Percentiles rank a stretch among this genome's conserved stretches.
Conservation (phyloP, 495 filamentous ascomycete species). For the Lepraria neglecta region DNA sequence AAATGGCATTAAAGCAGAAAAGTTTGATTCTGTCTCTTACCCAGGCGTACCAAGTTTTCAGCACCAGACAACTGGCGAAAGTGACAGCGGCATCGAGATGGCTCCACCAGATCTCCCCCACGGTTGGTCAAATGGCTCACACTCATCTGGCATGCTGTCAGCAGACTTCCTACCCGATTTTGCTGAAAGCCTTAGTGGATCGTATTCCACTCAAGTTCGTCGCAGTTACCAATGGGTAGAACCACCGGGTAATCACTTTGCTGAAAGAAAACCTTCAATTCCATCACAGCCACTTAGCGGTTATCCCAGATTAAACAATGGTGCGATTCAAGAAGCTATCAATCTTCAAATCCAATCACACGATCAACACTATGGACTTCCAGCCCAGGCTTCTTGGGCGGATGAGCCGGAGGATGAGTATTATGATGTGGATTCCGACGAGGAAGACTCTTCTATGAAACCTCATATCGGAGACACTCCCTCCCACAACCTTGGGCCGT, state of each 20-base stretch:
- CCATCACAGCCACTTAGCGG: constrained; percentile 3
- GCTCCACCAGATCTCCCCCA: constrained; percentile 10
- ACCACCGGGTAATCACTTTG: constrained; percentile 3
- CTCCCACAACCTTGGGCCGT: constrained; percentile 38
- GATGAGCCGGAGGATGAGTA: constrained; percentile 53
- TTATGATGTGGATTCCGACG: constrained; percentile 61
- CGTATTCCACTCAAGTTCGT: background rate
- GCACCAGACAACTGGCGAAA: constrained; percentile 6
- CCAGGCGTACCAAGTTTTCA: constrained; percentile 10
- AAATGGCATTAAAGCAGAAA: background rate
- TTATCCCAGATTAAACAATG: constrained; percentile 1
- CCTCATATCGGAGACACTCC: constrained; percentile 18
- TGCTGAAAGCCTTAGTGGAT: background rate
- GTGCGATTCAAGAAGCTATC: constrained; percentile 17
- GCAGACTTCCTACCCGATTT: background rate
- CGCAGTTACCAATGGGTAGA: background rate
- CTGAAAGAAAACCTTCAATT: background rate
- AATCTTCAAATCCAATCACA: constrained; percentile 12
- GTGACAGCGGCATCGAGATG: constrained; percentile 19
- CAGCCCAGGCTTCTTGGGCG: constrained; percentile 24
- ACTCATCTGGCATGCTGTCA: constrained; percentile 9
- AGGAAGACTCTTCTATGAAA: constrained; percentile 39
- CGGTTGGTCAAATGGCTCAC: constrained; percentile 32
- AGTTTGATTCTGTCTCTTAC: background rate
- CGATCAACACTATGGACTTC: constrained; percentile 16